Base-by-base conservation (phyloP, 768 basidiomycete species). In the Collybia sp. region DNA sequence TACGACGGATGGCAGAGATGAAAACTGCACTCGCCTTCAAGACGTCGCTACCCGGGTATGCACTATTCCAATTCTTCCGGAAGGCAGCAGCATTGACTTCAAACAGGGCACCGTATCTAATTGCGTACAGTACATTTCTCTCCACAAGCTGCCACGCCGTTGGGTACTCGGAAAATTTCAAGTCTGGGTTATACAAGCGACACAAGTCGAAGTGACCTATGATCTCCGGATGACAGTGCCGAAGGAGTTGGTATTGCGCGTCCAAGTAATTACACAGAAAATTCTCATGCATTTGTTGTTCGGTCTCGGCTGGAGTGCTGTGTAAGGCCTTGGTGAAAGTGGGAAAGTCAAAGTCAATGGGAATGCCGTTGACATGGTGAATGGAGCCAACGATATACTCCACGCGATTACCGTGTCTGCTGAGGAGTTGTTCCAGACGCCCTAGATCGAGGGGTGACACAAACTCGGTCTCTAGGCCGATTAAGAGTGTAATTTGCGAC, bases 171-270 rank as follows among this genome's bases (percentile, higher is more conserved):
- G 62, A 55, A 48, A 93, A 72, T 17, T 60, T 61, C 45, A 88
- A 60, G 15, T 64, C 49, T 2, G 94, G 93, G 17, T 71, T 71
- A 71, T 88, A 97, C 8, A 99, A 75, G 1, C 93, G 79, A 62
- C 91, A 94, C 0, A 98, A 77, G 66, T 98, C 95, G 53, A 97
- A 72, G 65, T 99, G 96, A 1, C 93, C 96, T 43, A 99, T 75
- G 41, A 98, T 72, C 62, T 94, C 91, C 13, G 96, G 96, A 44
- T 75, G 78, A 62, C 89, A 82, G 18, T 77, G 75, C 40, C 68
- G 57, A 34, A 98, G 51, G 39, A 99, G 65, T 36, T 76, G 69
- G 62, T 77, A 82, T 55, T 99, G 96, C 9, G 83, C 79, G 58
- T 97, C 93, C 51, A 98, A 85, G 68, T 97, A 99, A 10, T 73